Evolutionary conservation across 257 asterid species (phyloP), one percentile per base, ranked within the genome.

Genomic region (Datura wrightii): DNA sequence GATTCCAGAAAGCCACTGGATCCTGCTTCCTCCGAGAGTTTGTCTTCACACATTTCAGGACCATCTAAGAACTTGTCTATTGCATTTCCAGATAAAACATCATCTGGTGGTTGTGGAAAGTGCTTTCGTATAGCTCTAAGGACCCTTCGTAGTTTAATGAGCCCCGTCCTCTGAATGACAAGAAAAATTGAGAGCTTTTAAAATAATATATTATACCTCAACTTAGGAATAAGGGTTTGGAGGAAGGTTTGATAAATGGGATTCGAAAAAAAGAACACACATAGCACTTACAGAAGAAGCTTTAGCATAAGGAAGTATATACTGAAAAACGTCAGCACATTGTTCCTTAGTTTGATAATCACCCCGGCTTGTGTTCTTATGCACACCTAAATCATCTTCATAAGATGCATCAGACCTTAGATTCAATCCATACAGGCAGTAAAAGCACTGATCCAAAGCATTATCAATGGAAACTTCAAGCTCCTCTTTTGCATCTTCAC

Each of bases 261-360:
- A 76, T 74, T 48, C 79, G 85, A 82, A 59, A 56, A 82, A 76
- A 62, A 72, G 65, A 46, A 63, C 84, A 72, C 66, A 78, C 79
- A 52, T 82, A 31, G 70, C 13, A 90, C 99, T 94, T 82, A 94
- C 99, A 79, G 98, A 94, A 84, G 98, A 94, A 88, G 95, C 98
- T 92, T 92, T 94, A 14, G 98, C 98, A 89, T 94, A 96, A 24
- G 99, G 96, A 89, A 96, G 97, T 85, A 96, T 89, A 87, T 96
- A 94, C 85, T 89, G 98, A 84, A 96, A 94, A 87, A 96, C 99
- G 86, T 94, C 98, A 85, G 98, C 98, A 87, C 99, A 96, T 85
- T 96, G 99, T 88, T 96, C 98, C 92, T 96, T 96, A 19, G 98
- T 96, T 91, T 96, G 98, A 88, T 96, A 96, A 87, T 96, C 98